phyloP scores from a whole-genome alignment of 192 early-diverging fungal species.

The Podila clonocystis region DNA sequence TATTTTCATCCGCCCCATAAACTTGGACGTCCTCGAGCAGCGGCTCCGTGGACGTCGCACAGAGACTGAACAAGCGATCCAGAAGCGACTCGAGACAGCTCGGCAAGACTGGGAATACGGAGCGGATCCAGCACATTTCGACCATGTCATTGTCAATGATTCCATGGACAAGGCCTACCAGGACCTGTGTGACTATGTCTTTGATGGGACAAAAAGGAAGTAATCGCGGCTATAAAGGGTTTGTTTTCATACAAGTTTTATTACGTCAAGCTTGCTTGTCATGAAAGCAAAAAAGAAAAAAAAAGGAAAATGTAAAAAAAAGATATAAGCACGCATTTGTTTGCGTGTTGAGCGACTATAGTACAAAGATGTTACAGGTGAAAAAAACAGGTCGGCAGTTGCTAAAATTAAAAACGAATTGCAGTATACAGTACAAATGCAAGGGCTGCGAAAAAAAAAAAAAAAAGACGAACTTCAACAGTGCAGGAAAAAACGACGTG shows the following conservation, averaged over 20 bases:
- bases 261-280: slow-evolving; percentile 8
- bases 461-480: background rate
- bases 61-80: slow-evolving; percentile 81
- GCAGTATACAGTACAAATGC: background rate
- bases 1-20: slow-evolving; percentile 85
- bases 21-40: slow-evolving; percentile 76
- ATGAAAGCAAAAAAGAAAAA: slow-evolving; percentile 7
- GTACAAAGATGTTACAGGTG: background rate
- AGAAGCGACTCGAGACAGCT: slow-evolving; percentile 76
- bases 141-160: slow-evolving; percentile 83
- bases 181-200: slow-evolving; percentile 67
- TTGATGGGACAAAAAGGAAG: slow-evolving; percentile 15
- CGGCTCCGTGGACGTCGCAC: slow-evolving; percentile 84
- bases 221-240: background rate
- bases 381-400: slow-evolving; percentile 3
- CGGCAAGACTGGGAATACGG: slow-evolving; percentile 81
- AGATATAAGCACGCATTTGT: too few species aligned
- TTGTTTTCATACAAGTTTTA: slow-evolving; percentile 11
- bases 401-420: background rate
- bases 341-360: background rate
- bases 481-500: too few species aligned
- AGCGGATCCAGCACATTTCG: slow-evolving; percentile 63
- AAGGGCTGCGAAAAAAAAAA: background rate
- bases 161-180: slow-evolving; percentile 76
- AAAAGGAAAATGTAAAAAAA: background rate